A percentile compares a stretch with the other conserved stretches of the same genome.
phyloP scores from a whole-genome alignment of 2,329 filamentous ascomycete species.

The Pseudocercospora musae region DNA sequence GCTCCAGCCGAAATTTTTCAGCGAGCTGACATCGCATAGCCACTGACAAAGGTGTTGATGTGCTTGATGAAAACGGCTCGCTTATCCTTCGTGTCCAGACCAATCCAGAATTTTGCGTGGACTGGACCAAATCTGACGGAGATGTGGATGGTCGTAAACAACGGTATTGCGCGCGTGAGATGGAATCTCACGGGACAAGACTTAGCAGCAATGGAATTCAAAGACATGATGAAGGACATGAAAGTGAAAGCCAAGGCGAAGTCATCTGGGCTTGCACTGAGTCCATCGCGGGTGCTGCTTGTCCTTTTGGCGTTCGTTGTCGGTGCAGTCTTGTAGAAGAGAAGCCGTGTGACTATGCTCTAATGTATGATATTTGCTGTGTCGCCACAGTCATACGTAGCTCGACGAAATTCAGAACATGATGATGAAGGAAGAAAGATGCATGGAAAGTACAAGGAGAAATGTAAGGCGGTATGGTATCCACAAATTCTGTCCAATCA shows the following conservation, averaged over 20 bases:
- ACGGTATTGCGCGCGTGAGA: constrained; percentile 39
- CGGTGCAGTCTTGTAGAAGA: neutral
- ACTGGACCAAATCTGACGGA: constrained; percentile 39
- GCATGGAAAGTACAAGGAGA: too few relatives aligned
- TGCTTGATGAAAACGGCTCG: constrained; percentile 39
- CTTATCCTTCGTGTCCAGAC: constrained; percentile 42
- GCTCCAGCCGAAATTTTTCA: constrained; percentile 29
- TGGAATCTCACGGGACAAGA: constrained; percentile 39
- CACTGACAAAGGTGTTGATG: constrained; percentile 41
- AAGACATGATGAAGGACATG: too few relatives aligned
- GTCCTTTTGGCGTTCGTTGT: neutral
- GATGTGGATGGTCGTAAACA: constrained; percentile 42
- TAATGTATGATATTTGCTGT: too few relatives aligned
- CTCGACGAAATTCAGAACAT: too few relatives aligned
- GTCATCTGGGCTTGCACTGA: neutral
- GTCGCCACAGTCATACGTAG: too few relatives aligned
- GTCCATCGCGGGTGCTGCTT: neutral
- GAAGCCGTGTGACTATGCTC: neutral
- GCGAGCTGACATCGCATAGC: constrained; percentile 24
- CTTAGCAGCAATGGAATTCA: constrained; percentile 6
- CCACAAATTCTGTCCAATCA: too few relatives aligned
- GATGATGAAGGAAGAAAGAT: too few relatives aligned
- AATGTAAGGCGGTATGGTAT: too few relatives aligned
- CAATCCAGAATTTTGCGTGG: constrained; percentile 48
- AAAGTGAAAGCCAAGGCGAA: neutral